phyloP scores from a whole-genome alignment of 2,329 filamentous ascomycete species.

The Arthrobotrys megalospora region DNA sequence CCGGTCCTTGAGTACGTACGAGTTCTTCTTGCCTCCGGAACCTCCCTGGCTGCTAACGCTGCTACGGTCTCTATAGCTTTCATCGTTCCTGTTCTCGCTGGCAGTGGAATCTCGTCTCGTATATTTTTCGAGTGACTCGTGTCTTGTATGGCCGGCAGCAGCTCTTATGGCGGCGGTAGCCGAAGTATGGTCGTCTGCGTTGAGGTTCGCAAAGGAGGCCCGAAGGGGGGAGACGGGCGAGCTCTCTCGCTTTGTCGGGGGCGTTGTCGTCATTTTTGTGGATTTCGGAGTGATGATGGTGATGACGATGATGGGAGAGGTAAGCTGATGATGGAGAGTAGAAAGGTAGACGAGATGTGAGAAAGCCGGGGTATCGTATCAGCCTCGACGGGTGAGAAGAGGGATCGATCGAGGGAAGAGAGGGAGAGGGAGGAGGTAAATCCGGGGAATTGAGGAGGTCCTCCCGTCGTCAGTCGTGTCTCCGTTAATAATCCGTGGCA shows the following conservation, averaged over 20 bases:
- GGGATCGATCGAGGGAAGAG: constrained; percentile 15
- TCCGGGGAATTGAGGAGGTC: constrained; percentile 41
- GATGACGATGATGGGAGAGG: not conserved
- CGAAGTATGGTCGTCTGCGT: constrained; percentile 52
- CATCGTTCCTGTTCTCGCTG: constrained; percentile 56
- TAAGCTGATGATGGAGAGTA: constrained; percentile 4
- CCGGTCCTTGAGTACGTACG: constrained; percentile 36
- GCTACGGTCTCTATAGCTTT: constrained; percentile 56
- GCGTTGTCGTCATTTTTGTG: constrained; percentile 58
- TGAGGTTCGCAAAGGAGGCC: constrained; percentile 58
- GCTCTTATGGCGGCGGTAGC: constrained; percentile 59
- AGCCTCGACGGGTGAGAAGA: constrained; percentile 21
- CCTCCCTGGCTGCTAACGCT: constrained; percentile 58
- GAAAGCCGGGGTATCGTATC: constrained; percentile 28
- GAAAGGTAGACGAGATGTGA: constrained; percentile 1
- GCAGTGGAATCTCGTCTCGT: constrained; percentile 52
- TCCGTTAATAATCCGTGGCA: constrained; percentile 33
- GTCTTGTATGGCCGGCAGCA: constrained; percentile 58
- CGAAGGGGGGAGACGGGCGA: constrained; percentile 60
- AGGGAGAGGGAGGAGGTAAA: constrained; percentile 24
- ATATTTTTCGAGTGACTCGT: constrained; percentile 61
- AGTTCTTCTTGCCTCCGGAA: constrained; percentile 58
- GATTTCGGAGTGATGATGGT: constrained; percentile 4
- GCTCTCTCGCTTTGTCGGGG: constrained; percentile 56
- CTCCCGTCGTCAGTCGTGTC: constrained; percentile 22